These are phyloP conservation scores for Solanum sejunctum DNA, from an alignment of 257 asterid genomes.

Conservation along the genomic window DNA sequence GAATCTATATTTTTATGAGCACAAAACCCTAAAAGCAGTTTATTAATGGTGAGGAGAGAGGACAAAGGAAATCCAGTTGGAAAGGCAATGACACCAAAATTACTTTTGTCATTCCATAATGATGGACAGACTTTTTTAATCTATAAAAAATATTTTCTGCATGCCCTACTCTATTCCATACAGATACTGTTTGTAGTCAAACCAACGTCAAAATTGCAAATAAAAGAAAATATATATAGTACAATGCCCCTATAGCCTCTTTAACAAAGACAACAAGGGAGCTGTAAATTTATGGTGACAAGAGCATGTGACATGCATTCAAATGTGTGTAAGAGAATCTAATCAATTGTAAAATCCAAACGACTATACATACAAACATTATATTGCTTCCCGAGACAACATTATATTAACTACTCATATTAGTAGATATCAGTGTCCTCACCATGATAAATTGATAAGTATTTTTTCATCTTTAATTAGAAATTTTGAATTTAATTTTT, in stretches of 20 bases:
- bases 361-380: neutral
- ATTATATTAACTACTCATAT: no score
- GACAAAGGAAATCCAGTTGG: constrained; percentile 25
- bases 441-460: no score
- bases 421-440: no score
- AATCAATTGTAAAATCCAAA: constrained; percentile 19
- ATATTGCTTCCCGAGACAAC: constrained; percentile 22
- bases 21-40: neutral
- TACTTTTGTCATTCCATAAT: constrained; percentile 26
- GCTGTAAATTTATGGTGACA: constrained; percentile 20
- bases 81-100: constrained; percentile 16
- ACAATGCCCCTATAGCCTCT: neutral
- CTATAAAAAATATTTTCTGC: neutral
- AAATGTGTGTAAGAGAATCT: constrained; percentile 27
- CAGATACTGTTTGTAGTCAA: constrained; percentile 10
- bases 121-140: constrained; percentile 15
- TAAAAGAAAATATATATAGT: neutral
- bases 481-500: rapidly evolving
- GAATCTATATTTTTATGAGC: neutral
- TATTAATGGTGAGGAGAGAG: constrained; percentile 3
- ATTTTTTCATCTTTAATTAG: no score
- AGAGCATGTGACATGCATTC: constrained; percentile 45
- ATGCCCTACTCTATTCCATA: neutral
- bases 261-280: neutral
- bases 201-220: neutral